Evolutionary conservation across 2,329 filamentous ascomycete species (phyloP).

Genomic region (Tolypocladium capitatum): DNA sequence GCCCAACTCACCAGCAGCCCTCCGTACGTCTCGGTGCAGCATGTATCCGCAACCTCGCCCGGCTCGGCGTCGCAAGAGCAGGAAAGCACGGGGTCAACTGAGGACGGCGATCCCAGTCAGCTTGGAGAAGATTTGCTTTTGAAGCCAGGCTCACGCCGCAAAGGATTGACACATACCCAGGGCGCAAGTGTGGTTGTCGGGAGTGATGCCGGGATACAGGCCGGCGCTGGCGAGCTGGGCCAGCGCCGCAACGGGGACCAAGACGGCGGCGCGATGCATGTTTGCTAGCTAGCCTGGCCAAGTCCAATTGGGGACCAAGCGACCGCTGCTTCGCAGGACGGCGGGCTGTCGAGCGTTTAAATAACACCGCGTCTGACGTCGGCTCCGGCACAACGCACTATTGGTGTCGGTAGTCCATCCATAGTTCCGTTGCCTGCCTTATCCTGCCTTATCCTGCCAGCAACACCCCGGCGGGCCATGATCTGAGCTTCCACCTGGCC

Average conservation of each 20-base stretch:
- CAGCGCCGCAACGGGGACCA: conserved; percentile 13
- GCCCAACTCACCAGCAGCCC: conserved; percentile 34
- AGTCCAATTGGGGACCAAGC: background rate
- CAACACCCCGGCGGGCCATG: background rate
- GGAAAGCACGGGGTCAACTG: conserved; percentile 23
- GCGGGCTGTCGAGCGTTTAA: background rate
- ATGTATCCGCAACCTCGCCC: conserved; percentile 37
- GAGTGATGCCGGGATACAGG: conserved; percentile 30
- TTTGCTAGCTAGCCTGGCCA: background rate
- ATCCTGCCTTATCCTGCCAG: conserved; percentile 5
- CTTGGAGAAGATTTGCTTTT: background rate
- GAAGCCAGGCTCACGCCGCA: background rate
- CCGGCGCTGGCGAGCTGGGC: conserved; percentile 20
- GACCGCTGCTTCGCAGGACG: background rate
- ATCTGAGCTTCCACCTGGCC: conserved; percentile 4
- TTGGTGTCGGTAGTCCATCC: background rate
- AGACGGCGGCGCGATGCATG: conserved; percentile 14
- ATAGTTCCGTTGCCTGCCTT: conserved; percentile 1
- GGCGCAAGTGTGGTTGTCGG: conserved; percentile 43
- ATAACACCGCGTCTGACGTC: background rate
- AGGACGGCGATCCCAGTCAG: background rate
- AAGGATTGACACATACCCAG: conserved; percentile 21
- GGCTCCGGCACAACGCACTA: background rate
- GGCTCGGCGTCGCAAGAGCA: conserved; percentile 33
- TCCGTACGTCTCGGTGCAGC: conserved; percentile 52